Evolutionary conservation across 2,329 filamentous ascomycete species (phyloP), one percentile per base, ranked within the genome.

Genomic region (Epichloe aotearoae): DNA sequence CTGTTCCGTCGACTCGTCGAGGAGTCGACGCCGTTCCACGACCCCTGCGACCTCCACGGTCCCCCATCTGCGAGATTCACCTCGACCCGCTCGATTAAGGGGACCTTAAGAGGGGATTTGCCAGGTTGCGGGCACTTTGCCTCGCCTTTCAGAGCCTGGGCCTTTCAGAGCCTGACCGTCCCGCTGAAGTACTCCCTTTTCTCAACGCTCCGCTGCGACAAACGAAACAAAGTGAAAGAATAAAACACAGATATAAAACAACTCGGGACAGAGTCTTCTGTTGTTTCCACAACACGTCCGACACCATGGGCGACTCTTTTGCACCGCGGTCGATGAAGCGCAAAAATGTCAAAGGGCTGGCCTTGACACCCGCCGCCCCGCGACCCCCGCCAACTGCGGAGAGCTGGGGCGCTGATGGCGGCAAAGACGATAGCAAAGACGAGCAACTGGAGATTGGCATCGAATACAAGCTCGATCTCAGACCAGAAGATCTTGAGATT

Each of bases 321-420:
- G 77, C 78, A 56, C 78, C 78, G 69, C 79, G 80, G 69, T 94
- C 93, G 55, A 86, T 98, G 83, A 97, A 96, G 83, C 85, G 91
- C 76, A 96, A 97, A 80, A 98, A 98, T 67, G 86, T 95, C 69
- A 97, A 97, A 73, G 91, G 90, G 38, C 83, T 98, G 47, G 90
- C 89, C 58, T 76, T 98, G 64, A 90, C 82, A 62, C 83, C 87
- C 47, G 82, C 85, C 23, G 77, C 85, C 45, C 84, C 88, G 41
- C 88, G 88, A 55, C 73, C 80, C 47, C 72, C 81, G 50, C 80
- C 83, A 50, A 83, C 87, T 33, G 84, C 87, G 44, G 85, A 88
- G 61, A 86, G 78, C 53, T 80, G 82, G 61, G 70, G 68, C 50
- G 74, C 76, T 57, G 79, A 76, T 56, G 72, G 76, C 51, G 78